Evolutionary conservation across 345 rosid species (phyloP).

Genomic region (Crucihimalaya himalaica): DNA sequence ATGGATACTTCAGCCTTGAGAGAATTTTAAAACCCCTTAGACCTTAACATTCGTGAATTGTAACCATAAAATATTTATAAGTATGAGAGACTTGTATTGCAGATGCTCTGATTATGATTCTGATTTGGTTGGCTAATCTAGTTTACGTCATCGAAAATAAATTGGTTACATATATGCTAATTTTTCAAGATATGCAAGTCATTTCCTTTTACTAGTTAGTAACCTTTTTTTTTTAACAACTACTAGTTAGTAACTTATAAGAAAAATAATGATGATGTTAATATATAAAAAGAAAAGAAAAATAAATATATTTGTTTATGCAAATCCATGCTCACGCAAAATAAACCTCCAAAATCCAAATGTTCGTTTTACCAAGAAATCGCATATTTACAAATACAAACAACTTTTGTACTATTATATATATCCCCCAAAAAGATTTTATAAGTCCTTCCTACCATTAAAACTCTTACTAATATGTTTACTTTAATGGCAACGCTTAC

Average conservation of each 20-base stretch:
- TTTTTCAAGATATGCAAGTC: background rate
- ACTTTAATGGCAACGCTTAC: background rate
- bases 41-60: too few species aligned
- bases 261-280: background rate
- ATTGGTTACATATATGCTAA: too few species aligned
- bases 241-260: background rate
- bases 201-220: background rate
- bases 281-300: too few species aligned
- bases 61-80: too few species aligned
- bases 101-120: too few species aligned
- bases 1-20: too few species aligned
- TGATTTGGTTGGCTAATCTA: background rate
- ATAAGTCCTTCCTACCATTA: conserved; percentile 1
- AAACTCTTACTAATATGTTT: conserved; percentile 27
- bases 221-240: too few species aligned
- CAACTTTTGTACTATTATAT: background rate
- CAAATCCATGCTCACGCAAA: conserved; percentile 10
- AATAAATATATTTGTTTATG: background rate
- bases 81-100: too few species aligned
- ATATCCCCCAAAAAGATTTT: background rate
- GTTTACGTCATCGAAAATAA: too few species aligned
- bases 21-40: too few species aligned
- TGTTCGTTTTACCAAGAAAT: conserved; percentile 13
- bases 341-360: background rate
- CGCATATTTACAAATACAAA: conserved; percentile 24